Conservation (phyloP, 306 rosid genomes). For the Dalbergia cultrata region DNA sequence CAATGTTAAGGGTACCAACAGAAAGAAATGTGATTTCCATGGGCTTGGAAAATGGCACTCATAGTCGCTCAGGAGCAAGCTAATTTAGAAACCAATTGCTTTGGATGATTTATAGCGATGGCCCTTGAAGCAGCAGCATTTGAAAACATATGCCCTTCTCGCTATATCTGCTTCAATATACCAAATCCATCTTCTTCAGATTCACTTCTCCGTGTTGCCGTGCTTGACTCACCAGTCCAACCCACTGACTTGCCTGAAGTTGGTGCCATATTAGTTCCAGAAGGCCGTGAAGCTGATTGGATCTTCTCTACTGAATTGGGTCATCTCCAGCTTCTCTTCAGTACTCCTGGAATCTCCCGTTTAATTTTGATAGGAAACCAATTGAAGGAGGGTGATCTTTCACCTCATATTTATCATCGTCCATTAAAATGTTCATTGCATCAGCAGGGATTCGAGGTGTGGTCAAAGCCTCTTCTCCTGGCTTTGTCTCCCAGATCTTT, state of each 20-base stretch:
- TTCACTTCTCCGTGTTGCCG: conserved; percentile 73
- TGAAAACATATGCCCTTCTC: conserved; percentile 65
- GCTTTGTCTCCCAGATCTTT: conserved; percentile 76
- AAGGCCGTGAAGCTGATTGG: conserved; percentile 84
- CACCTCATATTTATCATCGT: conserved; percentile 51
- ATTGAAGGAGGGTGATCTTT: conserved; percentile 21
- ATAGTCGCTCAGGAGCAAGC: neutral
- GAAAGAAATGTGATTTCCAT: neutral
- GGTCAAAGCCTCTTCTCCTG: conserved; percentile 73
- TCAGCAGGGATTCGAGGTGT: conserved; percentile 50
- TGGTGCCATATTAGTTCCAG: conserved; percentile 78
- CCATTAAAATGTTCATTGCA: conserved; percentile 40
- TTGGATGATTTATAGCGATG: conserved; percentile 48
- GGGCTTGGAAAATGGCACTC: neutral
- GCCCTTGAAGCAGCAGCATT: conserved; percentile 58
- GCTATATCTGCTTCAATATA: conserved; percentile 67
- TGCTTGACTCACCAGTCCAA: conserved; percentile 74
- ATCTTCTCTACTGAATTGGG: conserved; percentile 77
- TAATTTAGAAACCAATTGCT: neutral
- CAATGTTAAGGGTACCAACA: neutral
- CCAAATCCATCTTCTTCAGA: conserved; percentile 62
- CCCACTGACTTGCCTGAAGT: conserved; percentile 53
- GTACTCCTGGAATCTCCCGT: conserved; percentile 64
- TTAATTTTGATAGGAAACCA: conserved; percentile 69
- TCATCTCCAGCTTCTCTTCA: conserved; percentile 76